These are phyloP conservation scores for Mortierella sp. DNA, from an alignment of 371 early-diverging fungal genomes.

Conservation along the genomic window DNA sequence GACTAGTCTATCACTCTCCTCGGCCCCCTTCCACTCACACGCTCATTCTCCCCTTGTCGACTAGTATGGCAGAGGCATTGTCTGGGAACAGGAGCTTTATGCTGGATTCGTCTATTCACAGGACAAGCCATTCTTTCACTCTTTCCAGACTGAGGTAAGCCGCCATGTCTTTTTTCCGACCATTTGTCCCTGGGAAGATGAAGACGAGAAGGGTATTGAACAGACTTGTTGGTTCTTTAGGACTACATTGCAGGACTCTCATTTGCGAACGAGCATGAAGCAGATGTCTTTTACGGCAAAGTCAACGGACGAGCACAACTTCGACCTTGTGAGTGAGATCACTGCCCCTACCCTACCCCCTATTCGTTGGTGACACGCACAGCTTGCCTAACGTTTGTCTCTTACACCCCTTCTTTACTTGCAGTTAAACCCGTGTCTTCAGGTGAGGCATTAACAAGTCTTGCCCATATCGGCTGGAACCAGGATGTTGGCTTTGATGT, in stretches of 20 bases:
- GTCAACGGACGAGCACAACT: slow-evolving; percentile 62
- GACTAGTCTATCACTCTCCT: no score
- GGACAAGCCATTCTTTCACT: slow-evolving; percentile 84
- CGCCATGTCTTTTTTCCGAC: background rate
- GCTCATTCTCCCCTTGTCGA: background rate
- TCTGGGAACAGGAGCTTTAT: slow-evolving; percentile 89
- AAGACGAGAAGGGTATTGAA: no score
- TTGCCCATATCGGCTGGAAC: slow-evolving; percentile 85
- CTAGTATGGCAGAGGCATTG: slow-evolving; percentile 62
- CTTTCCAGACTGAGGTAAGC: slow-evolving; percentile 86
- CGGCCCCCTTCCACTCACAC: no score
- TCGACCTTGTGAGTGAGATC: slow-evolving; percentile 52
- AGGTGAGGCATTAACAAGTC: slow-evolving; percentile 41
- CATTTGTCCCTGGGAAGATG: no score
- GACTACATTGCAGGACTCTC: slow-evolving; percentile 82
- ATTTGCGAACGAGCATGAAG: slow-evolving; percentile 90
- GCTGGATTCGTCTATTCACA: slow-evolving; percentile 76
- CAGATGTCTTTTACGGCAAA: slow-evolving; percentile 77
- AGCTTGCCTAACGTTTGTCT: background rate
- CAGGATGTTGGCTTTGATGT: slow-evolving; percentile 84
- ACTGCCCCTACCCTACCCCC: slow-evolving; percentile 1
- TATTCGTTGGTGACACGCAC: background rate
- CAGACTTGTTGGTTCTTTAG: slow-evolving; percentile 57
- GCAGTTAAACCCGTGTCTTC: slow-evolving; percentile 47
- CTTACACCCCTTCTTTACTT: background rate